Base-by-base conservation (phyloP, 768 basidiomycete genomes). In the Phaffia tasmanica region DNA sequence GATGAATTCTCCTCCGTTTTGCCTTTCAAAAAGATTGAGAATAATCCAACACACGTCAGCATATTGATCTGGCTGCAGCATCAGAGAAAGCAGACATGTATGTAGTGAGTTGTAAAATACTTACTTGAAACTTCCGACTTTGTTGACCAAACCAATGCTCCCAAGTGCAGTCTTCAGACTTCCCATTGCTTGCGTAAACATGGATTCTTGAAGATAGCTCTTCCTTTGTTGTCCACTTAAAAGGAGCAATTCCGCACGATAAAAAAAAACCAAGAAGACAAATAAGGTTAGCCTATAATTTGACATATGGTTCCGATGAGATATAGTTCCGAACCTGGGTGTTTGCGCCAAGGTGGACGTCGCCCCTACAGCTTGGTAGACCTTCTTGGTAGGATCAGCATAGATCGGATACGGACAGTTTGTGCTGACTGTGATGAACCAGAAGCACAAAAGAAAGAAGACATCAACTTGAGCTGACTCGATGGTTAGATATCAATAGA, bases 1-100 rank as follows among this genome's bases (percentile, higher is more conserved):
- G 48, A 65, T 18, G 30, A 65, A 58, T 50, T 65, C 64, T 29
- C 64, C 64, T 32, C 64, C 64, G 57, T 65, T 65, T 23, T 65
- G 64, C 32, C 61, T 62, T 47, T 1, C 4, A n/a, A 32, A 25
- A 30, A 51, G 53, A 18, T 15, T n/a, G 14, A 51, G 27, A 21
- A n/a, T 4, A 53, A 7, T 5, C 51, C 21, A 5, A 3, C 51
- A 53, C 7, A 16, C 5, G 18, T 21, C 51, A 53, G 51, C 51
- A 16, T 53, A 8, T n/a, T 21, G 27, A n/a, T 53, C 18, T n/a
- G 51, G 14, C 15, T 14, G 49, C 15, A 53, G 51, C 6, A 27
- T 21, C 7, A 21, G 51, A 53, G 4, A 29, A 29, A 19, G 56
- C 19, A 46, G 11, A 32, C 32, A 16, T n/a, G 32, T 3, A 23